A percentile compares a stretch with the other conserved stretches of the same genome.
Evolutionary conservation across 495 filamentous ascomycete species (phyloP).

Genomic region (Penicillium longicatenatum): DNA sequence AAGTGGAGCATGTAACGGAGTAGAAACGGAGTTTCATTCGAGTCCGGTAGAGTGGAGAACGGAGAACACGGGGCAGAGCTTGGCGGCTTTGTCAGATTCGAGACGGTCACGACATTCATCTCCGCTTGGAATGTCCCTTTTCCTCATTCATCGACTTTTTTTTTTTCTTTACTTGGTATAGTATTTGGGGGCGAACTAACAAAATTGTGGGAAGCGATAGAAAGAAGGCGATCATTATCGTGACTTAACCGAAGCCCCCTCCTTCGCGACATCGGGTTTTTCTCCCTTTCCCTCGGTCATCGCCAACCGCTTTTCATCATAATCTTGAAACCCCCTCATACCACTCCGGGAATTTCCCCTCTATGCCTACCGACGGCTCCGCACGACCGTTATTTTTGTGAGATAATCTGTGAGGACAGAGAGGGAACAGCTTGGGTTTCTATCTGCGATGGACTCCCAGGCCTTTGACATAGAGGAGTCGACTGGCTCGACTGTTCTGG

Average conservation of each 20-base stretch:
- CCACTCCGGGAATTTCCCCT: neutral
- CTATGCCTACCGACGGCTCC: slow-evolving; percentile 1
- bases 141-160: slow-evolving; percentile 1
- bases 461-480: slow-evolving; percentile 34
- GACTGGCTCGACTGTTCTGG: slow-evolving; percentile 35
- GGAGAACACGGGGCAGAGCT: slow-evolving; percentile 26
- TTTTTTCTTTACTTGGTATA: neutral
- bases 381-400: neutral
- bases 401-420: neutral
- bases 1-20: slow-evolving; percentile 12
- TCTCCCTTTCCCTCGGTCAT: slow-evolving; percentile 26
- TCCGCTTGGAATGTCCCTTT: slow-evolving; percentile 30
- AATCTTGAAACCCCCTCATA: slow-evolving; percentile 3
- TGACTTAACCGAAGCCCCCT: neutral
- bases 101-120: slow-evolving; percentile 27
- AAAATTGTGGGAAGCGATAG: neutral
- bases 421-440: neutral
- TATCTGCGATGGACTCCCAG: slow-evolving; percentile 34
- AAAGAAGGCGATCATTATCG: slow-evolving; percentile 4
- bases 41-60: slow-evolving; percentile 12
- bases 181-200: neutral
- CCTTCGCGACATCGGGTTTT: neutral
- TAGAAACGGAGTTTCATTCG: slow-evolving; percentile 12
- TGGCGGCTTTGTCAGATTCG: slow-evolving; percentile 34
- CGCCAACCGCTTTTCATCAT: slow-evolving; percentile 11